Conservation (phyloP, 768 basidiomycete genomes). For the Tricholoma sp. region DNA sequence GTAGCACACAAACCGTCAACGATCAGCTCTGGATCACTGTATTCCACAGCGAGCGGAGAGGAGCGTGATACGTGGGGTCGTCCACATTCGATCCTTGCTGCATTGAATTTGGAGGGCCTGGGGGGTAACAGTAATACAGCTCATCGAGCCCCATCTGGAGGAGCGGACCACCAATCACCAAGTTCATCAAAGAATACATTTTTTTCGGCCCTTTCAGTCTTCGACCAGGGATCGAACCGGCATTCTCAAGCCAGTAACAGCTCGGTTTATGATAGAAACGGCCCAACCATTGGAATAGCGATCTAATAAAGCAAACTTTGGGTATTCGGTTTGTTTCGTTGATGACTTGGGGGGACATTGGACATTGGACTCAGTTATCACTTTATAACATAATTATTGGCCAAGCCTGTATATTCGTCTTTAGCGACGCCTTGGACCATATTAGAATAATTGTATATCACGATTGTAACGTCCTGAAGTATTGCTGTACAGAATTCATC, state of each 20-base stretch:
- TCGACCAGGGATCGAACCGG: constrained; percentile 6
- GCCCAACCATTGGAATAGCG: constrained; percentile 14
- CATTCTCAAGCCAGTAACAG: constrained; percentile 12
- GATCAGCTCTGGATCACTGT: constrained; percentile 22
- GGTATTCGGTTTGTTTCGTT: not conserved
- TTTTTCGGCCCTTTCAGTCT: constrained; percentile 11
- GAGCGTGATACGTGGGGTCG: constrained; percentile 21
- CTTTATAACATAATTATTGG: constrained; percentile 4
- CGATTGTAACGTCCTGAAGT: constrained; percentile 55
- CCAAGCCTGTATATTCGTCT: not conserved
- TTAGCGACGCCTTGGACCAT: constrained; percentile 5
- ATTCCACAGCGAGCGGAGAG: constrained; percentile 28
- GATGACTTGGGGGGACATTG: no score
- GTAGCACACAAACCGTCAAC: constrained; percentile 24
- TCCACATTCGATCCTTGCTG: constrained; percentile 31
- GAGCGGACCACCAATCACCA: constrained; percentile 13
- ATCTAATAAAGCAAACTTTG: constrained; percentile 8
- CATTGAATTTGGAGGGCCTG: constrained; percentile 20
- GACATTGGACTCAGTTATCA: constrained; percentile 3
- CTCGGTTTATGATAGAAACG: constrained; percentile 10
- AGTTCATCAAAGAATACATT: constrained; percentile 15
- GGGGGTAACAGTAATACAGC: constrained; percentile 12
- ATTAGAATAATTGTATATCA: constrained; percentile 3
- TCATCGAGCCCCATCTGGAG: constrained; percentile 10
- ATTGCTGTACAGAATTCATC: constrained; percentile 38